A percentile compares a stretch with the other conserved stretches of the same genome.
phyloP scores from a whole-genome alignment of 2,329 filamentous ascomycete genomes.

The Ophiocordyceps unilateralis region DNA sequence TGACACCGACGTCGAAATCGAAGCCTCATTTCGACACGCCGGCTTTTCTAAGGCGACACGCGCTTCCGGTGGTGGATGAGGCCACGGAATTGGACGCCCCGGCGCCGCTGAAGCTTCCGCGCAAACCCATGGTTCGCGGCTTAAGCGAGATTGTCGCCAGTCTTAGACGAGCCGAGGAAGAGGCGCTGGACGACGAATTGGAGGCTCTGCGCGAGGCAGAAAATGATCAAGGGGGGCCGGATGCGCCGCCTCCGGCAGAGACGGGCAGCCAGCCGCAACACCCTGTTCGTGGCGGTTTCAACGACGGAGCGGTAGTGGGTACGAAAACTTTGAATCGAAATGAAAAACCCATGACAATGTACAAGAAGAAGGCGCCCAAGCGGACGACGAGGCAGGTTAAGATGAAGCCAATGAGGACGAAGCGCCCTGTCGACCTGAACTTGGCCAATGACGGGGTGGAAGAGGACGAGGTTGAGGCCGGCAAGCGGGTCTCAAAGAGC shows the following conservation, averaged over 20 bases:
- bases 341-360: slow-evolving; percentile 43
- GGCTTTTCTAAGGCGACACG: slow-evolving; percentile 41
- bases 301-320: slow-evolving; percentile 43
- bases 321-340: slow-evolving; percentile 35
- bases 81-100: slow-evolving; percentile 31
- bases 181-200: slow-evolving; percentile 53
- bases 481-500: too few relatives aligned
- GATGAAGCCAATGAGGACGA: slow-evolving; percentile 36
- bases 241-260: slow-evolving; percentile 9
- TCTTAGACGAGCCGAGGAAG: slow-evolving; percentile 52
- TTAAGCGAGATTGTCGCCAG: slow-evolving; percentile 59
- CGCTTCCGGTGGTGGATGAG: slow-evolving; percentile 37
- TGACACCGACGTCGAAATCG: slow-evolving; percentile 32
- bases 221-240: slow-evolving; percentile 19
- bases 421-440: slow-evolving; percentile 22
- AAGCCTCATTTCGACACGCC: slow-evolving; percentile 51
- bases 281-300: slow-evolving; percentile 40
- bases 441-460: slow-evolving; percentile 11
- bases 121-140: slow-evolving; percentile 47
- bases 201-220: slow-evolving; percentile 61
- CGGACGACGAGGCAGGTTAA: slow-evolving; percentile 54
- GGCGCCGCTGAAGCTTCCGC: slow-evolving; percentile 33
- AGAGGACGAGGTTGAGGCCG: slow-evolving; percentile 15
- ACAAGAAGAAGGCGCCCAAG: slow-evolving; percentile 76
- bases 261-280: slow-evolving; percentile 25